Conservation (phyloP, 2,329 filamentous ascomycete genomes). For the Chaetomiaceae sp. region DNA sequence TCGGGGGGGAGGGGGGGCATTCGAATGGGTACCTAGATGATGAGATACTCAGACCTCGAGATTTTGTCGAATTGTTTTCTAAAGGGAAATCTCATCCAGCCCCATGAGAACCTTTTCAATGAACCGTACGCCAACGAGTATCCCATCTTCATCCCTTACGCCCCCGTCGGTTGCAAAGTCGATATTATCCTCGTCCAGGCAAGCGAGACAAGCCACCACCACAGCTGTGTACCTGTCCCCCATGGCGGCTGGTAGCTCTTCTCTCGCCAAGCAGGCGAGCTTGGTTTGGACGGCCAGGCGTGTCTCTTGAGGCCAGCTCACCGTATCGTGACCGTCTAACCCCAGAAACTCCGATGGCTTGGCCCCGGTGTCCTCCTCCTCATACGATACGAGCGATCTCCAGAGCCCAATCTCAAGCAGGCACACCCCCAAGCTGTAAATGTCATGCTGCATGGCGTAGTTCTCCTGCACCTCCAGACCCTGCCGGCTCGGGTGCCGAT, state of each 20-base stretch:
- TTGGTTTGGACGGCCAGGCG: no score
- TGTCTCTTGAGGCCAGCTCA: no score
- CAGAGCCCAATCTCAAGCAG: slow-evolving; percentile 21
- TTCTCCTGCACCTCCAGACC: neutral
- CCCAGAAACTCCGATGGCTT: no score
- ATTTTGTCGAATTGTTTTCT: no score
- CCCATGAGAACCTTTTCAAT: slow-evolving; percentile 2
- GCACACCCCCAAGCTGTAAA: slow-evolving; percentile 20
- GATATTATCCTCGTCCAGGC: slow-evolving; percentile 6
- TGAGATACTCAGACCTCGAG: no score
- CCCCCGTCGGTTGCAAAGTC: slow-evolving; percentile 6
- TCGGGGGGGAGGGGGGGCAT: no score
- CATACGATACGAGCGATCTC: slow-evolving; percentile 13
- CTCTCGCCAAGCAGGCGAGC: no score
- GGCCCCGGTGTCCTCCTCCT: no score
- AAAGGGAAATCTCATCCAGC: slow-evolving; percentile 4
- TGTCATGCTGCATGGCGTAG: slow-evolving; percentile 21
- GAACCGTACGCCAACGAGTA: slow-evolving; percentile 3
- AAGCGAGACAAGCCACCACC: slow-evolving; percentile 9
- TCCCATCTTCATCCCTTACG: neutral
- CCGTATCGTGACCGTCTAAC: no score
- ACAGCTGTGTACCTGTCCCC: slow-evolving; percentile 5
- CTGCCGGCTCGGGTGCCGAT: slow-evolving; percentile 16
- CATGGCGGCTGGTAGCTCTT: slow-evolving; percentile 3
- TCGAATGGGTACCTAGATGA: no score